These are phyloP conservation scores for Trichoderma oligosporum DNA, from an alignment of 2,329 filamentous ascomycete species.

Conservation along the genomic window DNA sequence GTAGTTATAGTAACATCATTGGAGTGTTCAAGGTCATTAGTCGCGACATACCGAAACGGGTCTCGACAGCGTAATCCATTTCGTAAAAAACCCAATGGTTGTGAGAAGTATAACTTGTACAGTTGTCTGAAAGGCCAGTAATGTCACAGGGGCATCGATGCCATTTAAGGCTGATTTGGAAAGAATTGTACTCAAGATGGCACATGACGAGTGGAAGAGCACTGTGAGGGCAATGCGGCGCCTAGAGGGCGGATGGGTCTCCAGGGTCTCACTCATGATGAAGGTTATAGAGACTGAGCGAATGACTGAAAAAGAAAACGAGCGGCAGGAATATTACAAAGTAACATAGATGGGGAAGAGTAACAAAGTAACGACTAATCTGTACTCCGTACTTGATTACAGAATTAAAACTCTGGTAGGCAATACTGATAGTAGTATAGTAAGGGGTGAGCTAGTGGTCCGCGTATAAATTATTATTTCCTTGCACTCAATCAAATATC, in stretches of 20 bases:
- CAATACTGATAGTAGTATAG: not conserved
- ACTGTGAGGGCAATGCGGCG: constrained; percentile 10
- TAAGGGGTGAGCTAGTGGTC: constrained; percentile 9
- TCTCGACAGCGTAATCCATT: constrained; percentile 11
- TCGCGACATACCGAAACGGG: constrained; percentile 9
- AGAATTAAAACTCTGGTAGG: not conserved
- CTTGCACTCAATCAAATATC: too few relatives aligned
- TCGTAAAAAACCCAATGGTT: constrained; percentile 11
- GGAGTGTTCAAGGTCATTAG: too few relatives aligned
- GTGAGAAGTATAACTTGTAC: constrained; percentile 5
- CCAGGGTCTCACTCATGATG: constrained; percentile 10
- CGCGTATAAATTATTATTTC: not conserved
- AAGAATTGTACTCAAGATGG: constrained; percentile 12
- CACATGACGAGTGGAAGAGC: constrained; percentile 14
- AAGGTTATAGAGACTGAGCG: not conserved
- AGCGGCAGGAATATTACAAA: constrained; percentile 5
- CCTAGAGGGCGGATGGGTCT: not conserved
- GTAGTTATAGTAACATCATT: too few relatives aligned
- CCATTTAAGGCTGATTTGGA: constrained; percentile 11
- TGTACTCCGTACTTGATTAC: not conserved
- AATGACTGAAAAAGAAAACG: constrained; percentile 1
- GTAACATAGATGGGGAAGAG: too few relatives aligned
- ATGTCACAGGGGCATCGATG: constrained; percentile 7
- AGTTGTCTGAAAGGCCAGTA: constrained; percentile 6
- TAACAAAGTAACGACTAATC: not conserved